Evolutionary conservation across 441 rosid species (phyloP), one percentile per base, ranked within the genome.

Genomic region (Lepidium campestre): DNA sequence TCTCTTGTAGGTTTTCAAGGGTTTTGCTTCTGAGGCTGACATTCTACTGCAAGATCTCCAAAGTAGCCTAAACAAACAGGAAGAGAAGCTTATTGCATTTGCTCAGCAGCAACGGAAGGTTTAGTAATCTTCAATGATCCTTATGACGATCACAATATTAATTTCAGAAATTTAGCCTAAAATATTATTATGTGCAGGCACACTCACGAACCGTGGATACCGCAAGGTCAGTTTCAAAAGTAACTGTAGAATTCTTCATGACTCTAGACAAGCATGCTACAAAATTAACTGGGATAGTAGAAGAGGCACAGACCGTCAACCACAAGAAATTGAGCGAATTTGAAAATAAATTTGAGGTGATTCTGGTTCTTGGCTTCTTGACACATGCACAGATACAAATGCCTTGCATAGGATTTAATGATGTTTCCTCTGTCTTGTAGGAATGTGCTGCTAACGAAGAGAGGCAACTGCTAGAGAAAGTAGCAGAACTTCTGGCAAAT

Each of bases 81-180:
- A 87, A 82, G 86, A 87, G 81, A 92, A 90, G 79, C 78, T 95
- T 74, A 76, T 82, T 45, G 68, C 86, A 37, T 89, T 75, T 77
- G 96, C 99, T 19, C 90, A 80, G 71, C 91, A 91, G 63, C 98
- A 91, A 76, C 87, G 84, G 10, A 79, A 87, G 95, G 99, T 90
- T 50, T 39, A 58, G 71, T 69, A 56, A 45, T 57, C 62, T 10
- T 37, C 9, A 11, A 36, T 42, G 70, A 37, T 67, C 52, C 14
- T 44, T 27, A 29, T 44, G 7, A 36, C 39, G 41, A 4, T 14
- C 7, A 36, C 37, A 29, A 1, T 14, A 22, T 64, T 39, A 3
- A 31, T 48, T 5, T 32, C 54, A 57, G 59, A 56, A 25, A 39
- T 19, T 37, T 18, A 0, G 31, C 37, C 12, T 46, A 4, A 52